Percentiles rank a stretch among this genome's conserved stretches.
These are phyloP conservation scores for Phytophthora meadii DNA, from an alignment of 352 stramenopile genomes.

Conservation along the genomic window DNA sequence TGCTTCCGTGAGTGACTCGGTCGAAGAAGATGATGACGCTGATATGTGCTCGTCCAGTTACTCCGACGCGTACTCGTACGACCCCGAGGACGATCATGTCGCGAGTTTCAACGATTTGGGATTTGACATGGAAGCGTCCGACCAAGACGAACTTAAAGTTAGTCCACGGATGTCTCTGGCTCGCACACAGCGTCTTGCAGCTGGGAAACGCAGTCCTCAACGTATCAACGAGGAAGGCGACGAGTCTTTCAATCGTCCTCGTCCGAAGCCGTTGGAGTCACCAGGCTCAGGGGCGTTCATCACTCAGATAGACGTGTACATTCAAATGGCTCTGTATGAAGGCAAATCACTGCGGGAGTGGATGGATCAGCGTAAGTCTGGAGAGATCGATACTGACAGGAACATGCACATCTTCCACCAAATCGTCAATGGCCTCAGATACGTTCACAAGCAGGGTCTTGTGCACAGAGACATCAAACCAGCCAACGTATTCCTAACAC, in stretches of 20 bases:
- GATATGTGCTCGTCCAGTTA: slow-evolving; percentile 35
- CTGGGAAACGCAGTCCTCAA: slow-evolving; percentile 15
- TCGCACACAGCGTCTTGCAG: slow-evolving; percentile 16
- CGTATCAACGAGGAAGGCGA: slow-evolving; percentile 28
- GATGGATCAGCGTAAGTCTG: slow-evolving; percentile 60
- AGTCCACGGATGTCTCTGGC: slow-evolving; percentile 30
- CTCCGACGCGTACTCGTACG: slow-evolving; percentile 28
- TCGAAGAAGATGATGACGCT: slow-evolving; percentile 30
- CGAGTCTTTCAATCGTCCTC: slow-evolving; percentile 16
- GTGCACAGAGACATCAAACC: slow-evolving; percentile 87
- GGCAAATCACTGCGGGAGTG: slow-evolving; percentile 87
- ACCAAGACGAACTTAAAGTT: slow-evolving; percentile 14
- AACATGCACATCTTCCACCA: slow-evolving; percentile 81
- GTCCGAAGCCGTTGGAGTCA: slow-evolving; percentile 27
- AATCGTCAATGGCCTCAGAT: slow-evolving; percentile 75
- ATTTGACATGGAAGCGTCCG: slow-evolving; percentile 55
- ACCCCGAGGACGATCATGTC: slow-evolving; percentile 34
- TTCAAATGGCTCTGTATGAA: slow-evolving; percentile 96
- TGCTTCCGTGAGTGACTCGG: slow-evolving; percentile 18
- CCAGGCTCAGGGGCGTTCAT: slow-evolving; percentile 38
- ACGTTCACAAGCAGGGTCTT: slow-evolving; percentile 77
- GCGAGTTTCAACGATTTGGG: slow-evolving; percentile 60
- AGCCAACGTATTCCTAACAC: slow-evolving; percentile 83
- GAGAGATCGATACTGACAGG: slow-evolving; percentile 44
- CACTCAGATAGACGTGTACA: slow-evolving; percentile 89